Conservation (phyloP, 2,329 filamentous ascomycete species). For the Helotiales sp. region DNA sequence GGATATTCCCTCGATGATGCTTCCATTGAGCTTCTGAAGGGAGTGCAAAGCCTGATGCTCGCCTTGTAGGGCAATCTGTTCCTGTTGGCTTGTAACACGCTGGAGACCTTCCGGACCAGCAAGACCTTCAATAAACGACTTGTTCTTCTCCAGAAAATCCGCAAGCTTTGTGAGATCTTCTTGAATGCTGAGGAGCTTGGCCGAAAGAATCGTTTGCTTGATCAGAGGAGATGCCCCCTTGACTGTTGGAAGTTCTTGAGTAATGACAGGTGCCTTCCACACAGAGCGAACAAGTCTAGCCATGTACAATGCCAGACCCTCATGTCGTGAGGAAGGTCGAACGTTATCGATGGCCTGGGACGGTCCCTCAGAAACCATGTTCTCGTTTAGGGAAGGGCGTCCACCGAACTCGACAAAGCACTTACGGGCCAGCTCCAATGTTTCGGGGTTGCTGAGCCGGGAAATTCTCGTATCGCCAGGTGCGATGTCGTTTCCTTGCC, state of each 20-base stretch:
- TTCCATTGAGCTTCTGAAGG: slow-evolving; percentile 81
- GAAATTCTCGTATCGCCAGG: slow-evolving; percentile 75
- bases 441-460: slow-evolving; percentile 77
- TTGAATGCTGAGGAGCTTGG: slow-evolving; percentile 78
- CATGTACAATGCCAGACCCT: slow-evolving; percentile 86
- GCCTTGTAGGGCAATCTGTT: slow-evolving; percentile 89
- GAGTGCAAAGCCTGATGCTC: slow-evolving; percentile 93
- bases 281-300: slow-evolving; percentile 85
- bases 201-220: slow-evolving; percentile 65
- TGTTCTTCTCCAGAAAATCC: slow-evolving; percentile 85
- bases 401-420: slow-evolving; percentile 94
- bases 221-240: slow-evolving; percentile 62
- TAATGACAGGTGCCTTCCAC: slow-evolving; percentile 82
- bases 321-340: slow-evolving; percentile 84
- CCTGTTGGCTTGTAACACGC: slow-evolving; percentile 78
- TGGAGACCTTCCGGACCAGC: slow-evolving; percentile 89
- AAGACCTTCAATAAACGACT: slow-evolving; percentile 88
- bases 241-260: slow-evolving; percentile 51
- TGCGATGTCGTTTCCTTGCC: slow-evolving; percentile 78
- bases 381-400: slow-evolving; percentile 82
- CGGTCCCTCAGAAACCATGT: slow-evolving; percentile 63
- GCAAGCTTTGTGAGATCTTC: slow-evolving; percentile 78
- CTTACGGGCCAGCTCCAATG: slow-evolving; percentile 82
- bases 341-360: slow-evolving; percentile 80
- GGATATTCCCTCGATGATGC: slow-evolving; percentile 94